Base-by-base conservation (phyloP, 1,139 yeast species). In the Lipomyces yarrowii region DNA sequence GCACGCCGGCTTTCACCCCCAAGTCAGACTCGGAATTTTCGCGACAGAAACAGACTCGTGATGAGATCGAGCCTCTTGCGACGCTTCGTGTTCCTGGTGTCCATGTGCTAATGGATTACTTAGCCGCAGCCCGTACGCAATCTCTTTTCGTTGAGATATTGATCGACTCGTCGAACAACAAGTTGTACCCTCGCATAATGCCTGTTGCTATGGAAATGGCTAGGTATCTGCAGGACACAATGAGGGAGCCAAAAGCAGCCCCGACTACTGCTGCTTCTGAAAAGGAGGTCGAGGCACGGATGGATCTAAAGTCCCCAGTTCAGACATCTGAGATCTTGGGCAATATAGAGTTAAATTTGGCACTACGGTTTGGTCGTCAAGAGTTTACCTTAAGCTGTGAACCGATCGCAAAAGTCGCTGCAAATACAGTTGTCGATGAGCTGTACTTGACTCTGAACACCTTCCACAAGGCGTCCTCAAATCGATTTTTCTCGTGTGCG, bases 351-450 rank as follows among this genome's bases (percentile, higher is more conserved):
- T 74, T 92, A 32, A 87, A 86, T 65, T 76, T 90, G 63, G 87
- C 89, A 0, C 72, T 92, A 3, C 80, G 85, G 60, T 83, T 93
- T 61, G 91, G 88, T 37, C 84, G 87, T 52, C 98, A 94, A 74
- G 85, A 84, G 61, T 76, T 94, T 39, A 84, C 90, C 3, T 80
- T 94, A 62, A 89, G 96, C 71, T 94, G 98, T 81, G 94, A 90
- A 70, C 98, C 99, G 0, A 87, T 88, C 15, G 98, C 98, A 0
- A 91, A 90, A 74, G 96, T 94, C 1, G 93, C 92, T 48, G 96
- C 98, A 0, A 84, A 90, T 39, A 88, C 91, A 32, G 89, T 91
- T 1, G 81, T 89, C 53, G 89, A 87, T 42, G 87, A 88, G 0
- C 84, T 90, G 39, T 83, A 81, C 55, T 74, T 90, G 51, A 86